Percentiles rank a stretch among this genome's conserved stretches.
Conservation (phyloP, 495 filamentous ascomycete genomes). For the Penicillium cataractarum region DNA sequence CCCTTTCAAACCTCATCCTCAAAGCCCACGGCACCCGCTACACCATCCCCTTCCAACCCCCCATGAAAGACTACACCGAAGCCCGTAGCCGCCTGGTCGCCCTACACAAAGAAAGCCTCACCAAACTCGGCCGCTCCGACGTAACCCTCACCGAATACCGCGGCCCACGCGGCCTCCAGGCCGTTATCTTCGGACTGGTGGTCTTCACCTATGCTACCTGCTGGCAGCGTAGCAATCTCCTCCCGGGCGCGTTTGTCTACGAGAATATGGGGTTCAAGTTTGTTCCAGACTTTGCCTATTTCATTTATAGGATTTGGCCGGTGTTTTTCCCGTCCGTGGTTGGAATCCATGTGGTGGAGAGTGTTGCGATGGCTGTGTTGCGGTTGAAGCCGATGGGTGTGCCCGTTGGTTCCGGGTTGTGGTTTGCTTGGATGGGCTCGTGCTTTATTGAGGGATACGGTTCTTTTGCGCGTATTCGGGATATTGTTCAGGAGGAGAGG, state of each 20-base stretch:
- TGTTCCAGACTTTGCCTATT: slow-evolving; percentile 53
- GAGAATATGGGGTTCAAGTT: slow-evolving; percentile 46
- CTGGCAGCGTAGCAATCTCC: slow-evolving; percentile 53
- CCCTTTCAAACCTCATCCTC: slow-evolving; percentile 59
- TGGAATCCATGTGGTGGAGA: slow-evolving; percentile 58
- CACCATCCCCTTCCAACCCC: slow-evolving; percentile 63
- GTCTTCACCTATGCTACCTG: slow-evolving; percentile 49
- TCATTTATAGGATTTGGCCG: slow-evolving; percentile 52
- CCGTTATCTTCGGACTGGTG: slow-evolving; percentile 49
- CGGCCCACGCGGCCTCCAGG: slow-evolving; percentile 42
- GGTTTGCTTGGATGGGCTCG: slow-evolving; percentile 64
- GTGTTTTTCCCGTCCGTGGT: slow-evolving; percentile 50
- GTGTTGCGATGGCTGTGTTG: slow-evolving; percentile 47
- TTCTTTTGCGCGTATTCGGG: slow-evolving; percentile 57
- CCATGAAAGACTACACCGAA: slow-evolving; percentile 62
- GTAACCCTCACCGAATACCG: slow-evolving; percentile 60
- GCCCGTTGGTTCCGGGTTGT: slow-evolving; percentile 51
- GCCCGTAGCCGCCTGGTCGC: slow-evolving; percentile 65
- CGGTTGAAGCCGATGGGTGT: slow-evolving; percentile 61
- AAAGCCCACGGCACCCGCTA: slow-evolving; percentile 48
- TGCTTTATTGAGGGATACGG: slow-evolving; percentile 63
- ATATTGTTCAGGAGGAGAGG: slow-evolving; percentile 54
- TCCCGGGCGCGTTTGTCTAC: slow-evolving; percentile 58
- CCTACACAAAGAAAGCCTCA: slow-evolving; percentile 64
- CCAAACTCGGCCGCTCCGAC: slow-evolving; percentile 56